Evolutionary conservation across 179 eudicot species (phyloP), one percentile per base, ranked within the genome.

Genomic region (Nepenthes alata): DNA sequence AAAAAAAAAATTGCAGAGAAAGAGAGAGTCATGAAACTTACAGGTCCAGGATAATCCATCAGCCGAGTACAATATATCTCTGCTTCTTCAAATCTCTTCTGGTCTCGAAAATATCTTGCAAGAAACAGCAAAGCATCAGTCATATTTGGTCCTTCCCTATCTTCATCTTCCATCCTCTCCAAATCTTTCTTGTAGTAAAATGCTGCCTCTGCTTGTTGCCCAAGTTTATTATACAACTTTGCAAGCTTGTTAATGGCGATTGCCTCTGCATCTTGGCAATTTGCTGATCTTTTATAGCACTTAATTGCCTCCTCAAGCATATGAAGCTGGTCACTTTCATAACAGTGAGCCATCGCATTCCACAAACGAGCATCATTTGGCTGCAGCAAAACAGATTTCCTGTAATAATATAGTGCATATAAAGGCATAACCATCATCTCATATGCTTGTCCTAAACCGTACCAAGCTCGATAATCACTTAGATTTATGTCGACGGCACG

Each of bases 291-390:
- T 68, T 71, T 80, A 56, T 86, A 93, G 57, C 96, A 93, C 66
- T 89, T 93, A 37, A 93, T 93, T 52, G 96, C 98, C 70, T 89
- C 96, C 69, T 93, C 95, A 35, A 77, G 74, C 98, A 86, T 89
- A 50, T 79, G 80, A 57, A 89, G 88, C 74, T 89, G 88, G 52
- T 93, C 96, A 9, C 86, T 83, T 76, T 93, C 95, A 49, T 84
- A 93, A 64, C 98, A 93, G 56, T 85, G 95, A 60, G 96, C 96
- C 98, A 93, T 93, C 6, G 98, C 96, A 15, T 86, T 93, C 95
- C 95, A 88, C 62, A 90, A 57, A 71, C 96, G 78, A 37, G 96
- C 82, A 76, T 89, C 96, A 69, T 57, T 82, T 5, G 98, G 96
- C 80, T 93, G 98, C 72, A 93, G 75, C 62, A 76, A 83, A 3